Evolutionary conservation across 805 yeast species (phyloP).

Genomic region (Metschnikowia cubensis): DNA sequence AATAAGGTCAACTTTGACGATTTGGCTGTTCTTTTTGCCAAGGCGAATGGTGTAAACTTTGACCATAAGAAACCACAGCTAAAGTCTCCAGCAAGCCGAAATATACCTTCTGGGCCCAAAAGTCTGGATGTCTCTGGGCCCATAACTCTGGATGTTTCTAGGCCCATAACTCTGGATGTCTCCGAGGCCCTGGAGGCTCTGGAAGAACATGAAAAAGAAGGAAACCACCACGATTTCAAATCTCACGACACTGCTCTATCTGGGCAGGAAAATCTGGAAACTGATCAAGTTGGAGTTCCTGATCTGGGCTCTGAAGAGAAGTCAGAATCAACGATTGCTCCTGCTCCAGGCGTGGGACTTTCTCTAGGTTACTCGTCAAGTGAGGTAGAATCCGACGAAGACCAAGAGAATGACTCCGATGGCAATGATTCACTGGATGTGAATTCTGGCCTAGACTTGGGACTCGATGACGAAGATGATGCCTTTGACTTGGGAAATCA

Average conservation of each 20-base stretch:
- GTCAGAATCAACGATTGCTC: background rate
- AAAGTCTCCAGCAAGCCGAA: background rate
- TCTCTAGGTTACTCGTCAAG: conserved; percentile 24
- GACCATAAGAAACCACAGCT: background rate
- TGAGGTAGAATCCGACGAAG: conserved; percentile 17
- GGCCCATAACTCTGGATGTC: background rate
- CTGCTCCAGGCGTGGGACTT: conserved; percentile 8
- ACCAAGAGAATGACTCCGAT: conserved; percentile 5
- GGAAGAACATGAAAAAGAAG: background rate
- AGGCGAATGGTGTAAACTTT: conserved; percentile 19
- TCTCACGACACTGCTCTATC: background rate
- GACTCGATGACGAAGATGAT: conserved; percentile 8
- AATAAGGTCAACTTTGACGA: conserved; percentile 27
- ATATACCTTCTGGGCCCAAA: background rate
- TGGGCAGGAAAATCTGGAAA: background rate
- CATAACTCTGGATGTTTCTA: background rate
- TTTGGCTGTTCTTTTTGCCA: conserved; percentile 27
- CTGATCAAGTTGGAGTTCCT: background rate
- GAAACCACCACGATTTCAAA: background rate
- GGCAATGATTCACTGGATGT: background rate
- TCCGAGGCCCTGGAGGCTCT: background rate
- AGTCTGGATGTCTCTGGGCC: background rate
- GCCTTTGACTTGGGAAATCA: background rate
- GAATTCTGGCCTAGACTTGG: conserved; percentile 16
- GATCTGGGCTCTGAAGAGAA: background rate